Evolutionary conservation across 1,139 yeast genomes (phyloP), one percentile per base, ranked within the genome.

Genomic region (Protomyces macrosporus): DNA sequence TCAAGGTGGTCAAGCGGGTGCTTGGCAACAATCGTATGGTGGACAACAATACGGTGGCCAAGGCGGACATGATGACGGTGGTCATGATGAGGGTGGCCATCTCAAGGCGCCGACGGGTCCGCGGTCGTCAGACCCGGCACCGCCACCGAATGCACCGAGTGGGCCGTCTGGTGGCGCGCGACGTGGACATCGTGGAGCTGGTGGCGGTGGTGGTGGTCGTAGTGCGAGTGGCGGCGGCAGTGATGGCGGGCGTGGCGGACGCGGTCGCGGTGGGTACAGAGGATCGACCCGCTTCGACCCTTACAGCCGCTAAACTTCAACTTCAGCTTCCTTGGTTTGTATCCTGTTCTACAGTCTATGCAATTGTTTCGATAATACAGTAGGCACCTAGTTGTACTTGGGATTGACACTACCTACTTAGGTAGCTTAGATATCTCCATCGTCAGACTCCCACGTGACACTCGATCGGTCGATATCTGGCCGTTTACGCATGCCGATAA

Each of bases 401-500:
- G 2, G 23, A 2, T 23, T 23, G 23, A 23, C 23, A 23, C 23
- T 23, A n/a, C n/a, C n/a, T n/a, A n/a, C n/a, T n/a, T n/a, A n/a
- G n/a, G n/a, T n/a, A 6, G 9, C 30, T 9, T 42, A 42, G 9
- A 42, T 42, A 5, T 42, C 48, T n/a, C 48, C 48, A 9, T 42
- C 48, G 3, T n/a, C 23, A 6, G 48, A 42, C 32, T 42, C 48
- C 48, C 48, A 42, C 6, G 48, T 42, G 32, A 42, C 48, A 30
- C 48, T 42, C 10, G 16, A n/a, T 5, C 62, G 62, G 14, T 53
- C 34, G 23, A 53, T 42, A 12, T 36, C 45, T 3, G 59, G 53
- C 42, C 40, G 14, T 36, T 53, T 60, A 39, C 53, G 58, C 63
- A 60, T 60, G 23, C 58, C 63, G n/a, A 93, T 81, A 70, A 88